These are phyloP conservation scores for Agrocybe pediades DNA, from an alignment of 768 basidiomycete genomes.

Conservation along the genomic window DNA sequence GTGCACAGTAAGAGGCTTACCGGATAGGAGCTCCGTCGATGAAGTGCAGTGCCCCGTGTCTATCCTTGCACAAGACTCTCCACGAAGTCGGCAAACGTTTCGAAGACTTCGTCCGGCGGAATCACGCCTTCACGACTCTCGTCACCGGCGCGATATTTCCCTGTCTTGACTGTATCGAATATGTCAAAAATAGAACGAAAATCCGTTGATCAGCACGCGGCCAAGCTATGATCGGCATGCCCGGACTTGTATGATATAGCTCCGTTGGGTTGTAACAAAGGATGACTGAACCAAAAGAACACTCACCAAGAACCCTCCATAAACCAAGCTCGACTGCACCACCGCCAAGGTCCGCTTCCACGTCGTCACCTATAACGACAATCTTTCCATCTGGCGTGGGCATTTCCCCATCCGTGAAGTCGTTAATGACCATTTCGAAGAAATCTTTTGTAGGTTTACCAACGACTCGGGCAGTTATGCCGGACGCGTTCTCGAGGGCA, in stretches of 20 bases:
- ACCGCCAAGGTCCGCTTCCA: slow-evolving; percentile 61
- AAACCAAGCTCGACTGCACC: slow-evolving; percentile 63
- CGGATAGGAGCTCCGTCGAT: no score
- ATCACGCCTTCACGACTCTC: slow-evolving; percentile 40
- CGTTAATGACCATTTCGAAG: slow-evolving; percentile 56
- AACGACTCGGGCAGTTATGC: slow-evolving; percentile 49
- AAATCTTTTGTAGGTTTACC: slow-evolving; percentile 67
- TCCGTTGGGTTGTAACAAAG: not conserved
- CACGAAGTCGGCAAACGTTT: slow-evolving; percentile 56
- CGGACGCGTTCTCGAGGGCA: slow-evolving; percentile 59
- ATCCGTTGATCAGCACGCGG: slow-evolving; percentile 7
- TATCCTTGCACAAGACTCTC: slow-evolving; percentile 36
- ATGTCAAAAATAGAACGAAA: slow-evolving; percentile 4
- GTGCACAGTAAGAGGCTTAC: no score
- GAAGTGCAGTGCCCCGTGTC: no score
- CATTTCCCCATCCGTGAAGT: slow-evolving; percentile 23
- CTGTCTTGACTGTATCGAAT: slow-evolving; percentile 53
- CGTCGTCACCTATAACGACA: slow-evolving; percentile 69
- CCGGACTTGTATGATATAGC: not conserved
- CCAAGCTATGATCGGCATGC: not conserved
- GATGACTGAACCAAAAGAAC: not conserved
- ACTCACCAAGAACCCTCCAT: slow-evolving; percentile 63
- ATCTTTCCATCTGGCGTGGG: slow-evolving; percentile 21
- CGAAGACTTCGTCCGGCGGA: slow-evolving; percentile 55
- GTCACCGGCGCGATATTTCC: slow-evolving; percentile 68